Base-by-base conservation (phyloP, 83 land plant genomes). In the Diphasiastrum complanatum region DNA sequence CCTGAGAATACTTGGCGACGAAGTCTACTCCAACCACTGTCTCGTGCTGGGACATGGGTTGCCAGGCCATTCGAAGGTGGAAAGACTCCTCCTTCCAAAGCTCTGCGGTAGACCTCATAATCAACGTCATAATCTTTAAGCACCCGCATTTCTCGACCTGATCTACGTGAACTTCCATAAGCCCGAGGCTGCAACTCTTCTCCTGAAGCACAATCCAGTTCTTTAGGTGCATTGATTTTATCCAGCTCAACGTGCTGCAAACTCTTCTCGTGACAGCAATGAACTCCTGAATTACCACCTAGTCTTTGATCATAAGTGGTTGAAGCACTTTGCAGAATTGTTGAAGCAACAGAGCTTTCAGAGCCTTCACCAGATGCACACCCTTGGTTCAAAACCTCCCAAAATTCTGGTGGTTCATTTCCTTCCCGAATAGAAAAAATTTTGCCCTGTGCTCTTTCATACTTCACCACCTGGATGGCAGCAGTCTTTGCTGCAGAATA, bases 91-190 rank as follows among this genome's bases (percentile, higher is more conserved):
- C 90, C 90, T 5, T 65, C 46, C 24, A 77, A 60, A 11, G 96
- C 97, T 59, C 69, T 80, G 3, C 67, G 51, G 32, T 83, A 88
- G 20, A 84, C 60, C 62, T 83, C 96, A 75, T 78, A 92, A 59
- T 88, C 97, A 5, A 37, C 14, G 74, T 92, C 77, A 64, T 85
- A 87, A 5, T 65, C 58, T 27, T 78, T 69, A 26, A 91, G 82
- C 50, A 51, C 68, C 69, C 71, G 82, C 28, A 65, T 2, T 27
- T 3, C 4, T 20, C 14, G 8, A 2, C 16, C 22, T 14, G 19
- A 14, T 14, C 1, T 30, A 1, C 16, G 5, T 23, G 10, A 5
- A 50, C 18, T 14, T 19, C 22, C 10, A 20, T 5, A 5, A 49
- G 10, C 43, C 43, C 14, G 8, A 38, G 8, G 43, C 8, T 8